Evolutionary conservation across 2,329 filamentous ascomycete species (phyloP).

Genomic region (Fusarium xylarioides): DNA sequence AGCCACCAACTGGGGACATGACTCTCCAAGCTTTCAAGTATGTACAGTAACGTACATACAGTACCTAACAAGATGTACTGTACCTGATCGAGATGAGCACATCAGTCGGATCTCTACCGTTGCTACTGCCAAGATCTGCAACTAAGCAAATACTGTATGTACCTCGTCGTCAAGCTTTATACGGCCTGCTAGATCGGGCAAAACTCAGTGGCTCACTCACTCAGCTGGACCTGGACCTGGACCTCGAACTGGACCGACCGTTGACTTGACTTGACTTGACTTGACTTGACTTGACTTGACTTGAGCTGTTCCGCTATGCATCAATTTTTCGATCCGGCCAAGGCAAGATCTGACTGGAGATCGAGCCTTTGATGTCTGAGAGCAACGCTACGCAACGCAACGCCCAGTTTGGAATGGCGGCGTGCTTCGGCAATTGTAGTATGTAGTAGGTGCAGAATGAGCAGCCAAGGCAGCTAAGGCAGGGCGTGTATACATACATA

Average conservation of each 20-base stretch:
- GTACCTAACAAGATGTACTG: neutral
- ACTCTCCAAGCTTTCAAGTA: neutral
- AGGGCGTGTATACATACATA: neutral
- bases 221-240: neutral
- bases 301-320: neutral
- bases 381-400: neutral
- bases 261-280: neutral
- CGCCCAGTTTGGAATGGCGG: constrained; percentile 22
- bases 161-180: neutral
- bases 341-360: constrained; percentile 16
- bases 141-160: neutral
- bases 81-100: neutral
- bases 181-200: neutral
- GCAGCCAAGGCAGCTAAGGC: neutral
- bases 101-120: neutral
- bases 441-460: neutral
- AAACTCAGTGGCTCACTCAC: neutral
- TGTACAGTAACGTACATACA: no score
- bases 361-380: constrained; percentile 11
- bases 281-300: neutral
- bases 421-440: constrained; percentile 19
- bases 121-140: neutral
- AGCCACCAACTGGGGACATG: neutral
- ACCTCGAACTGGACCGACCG: neutral
- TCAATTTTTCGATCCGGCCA: constrained; percentile 8